Percentiles rank a stretch among this genome's conserved stretches.
Evolutionary conservation across 129 eudicot species (phyloP).

Genomic region (Centrapalus pauciflorus): DNA sequence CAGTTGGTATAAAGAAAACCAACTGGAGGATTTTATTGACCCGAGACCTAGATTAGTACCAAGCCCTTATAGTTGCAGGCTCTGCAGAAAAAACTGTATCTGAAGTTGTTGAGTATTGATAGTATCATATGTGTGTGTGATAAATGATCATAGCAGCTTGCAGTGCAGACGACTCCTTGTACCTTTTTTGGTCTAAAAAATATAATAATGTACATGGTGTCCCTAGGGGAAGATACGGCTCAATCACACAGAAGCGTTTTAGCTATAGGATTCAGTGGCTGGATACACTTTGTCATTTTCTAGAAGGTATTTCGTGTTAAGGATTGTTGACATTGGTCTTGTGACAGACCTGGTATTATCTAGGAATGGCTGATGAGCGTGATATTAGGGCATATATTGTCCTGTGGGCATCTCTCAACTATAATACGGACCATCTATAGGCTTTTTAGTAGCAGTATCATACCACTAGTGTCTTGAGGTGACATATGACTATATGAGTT

Average conservation of each 20-base stretch:
- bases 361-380: constrained; percentile 2
- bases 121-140: constrained; percentile 1
- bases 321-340: constrained; percentile 2
- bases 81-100: constrained; percentile 2
- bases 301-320: constrained; percentile 1
- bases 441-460: not conserved
- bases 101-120: constrained; percentile 6
- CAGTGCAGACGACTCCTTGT: not conserved
- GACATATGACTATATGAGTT: not conserved
- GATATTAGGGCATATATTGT: constrained; percentile 3
- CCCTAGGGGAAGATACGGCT: constrained; percentile 10
- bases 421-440: not conserved
- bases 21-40: not conserved
- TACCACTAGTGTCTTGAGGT: constrained; percentile 11
- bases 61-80: not conserved
- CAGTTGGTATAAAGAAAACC: not conserved
- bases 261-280: not conserved
- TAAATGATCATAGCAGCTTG: constrained; percentile 2
- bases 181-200: constrained; percentile 4
- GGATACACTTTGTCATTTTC: not conserved
- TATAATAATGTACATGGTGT: constrained; percentile 2
- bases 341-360: constrained; percentile 2
- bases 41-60: not conserved
- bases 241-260: constrained; percentile 3
- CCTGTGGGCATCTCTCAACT: not conserved